Evolutionary conservation across 2,329 filamentous ascomycete genomes (phyloP), one percentile per base, ranked within the genome.

Genomic region (Exophiala viscosa): DNA sequence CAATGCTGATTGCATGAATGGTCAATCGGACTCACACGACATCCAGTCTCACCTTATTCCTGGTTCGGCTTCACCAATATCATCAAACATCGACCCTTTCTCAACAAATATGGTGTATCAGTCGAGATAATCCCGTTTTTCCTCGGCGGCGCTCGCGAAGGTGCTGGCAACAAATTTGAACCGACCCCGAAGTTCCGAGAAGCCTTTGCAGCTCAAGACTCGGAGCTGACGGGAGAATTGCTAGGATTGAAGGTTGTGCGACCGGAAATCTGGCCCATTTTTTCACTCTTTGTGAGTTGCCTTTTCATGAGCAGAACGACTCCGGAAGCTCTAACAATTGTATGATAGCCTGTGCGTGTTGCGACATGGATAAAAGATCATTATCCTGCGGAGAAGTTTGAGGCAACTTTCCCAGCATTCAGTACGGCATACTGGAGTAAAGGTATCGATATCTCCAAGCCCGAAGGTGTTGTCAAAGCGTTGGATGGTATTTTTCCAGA

Each of bases 341-440:
- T 5, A 28, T 28, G 3, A 35, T 41, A 58, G 55, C 36, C 55
- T 13, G 55, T 58, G n/a, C 55, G 55, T n/a, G 48, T 58, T 3
- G 55, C 55, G 17, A 58, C 55, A n/a, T 58, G 45, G 44, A 32
- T 58, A 34, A 58, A 58, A 42, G 55, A 58, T 42, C 51, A 58
- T 41, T 58, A 58, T 41, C 48, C 55, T 41, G 9, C 55, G 8
- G 55, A 58, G 33, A 58, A 58, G 36, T 58, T 58, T 41, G 55
- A 58, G 13, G 39, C 41, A 4, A 55, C 48, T 2, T 58, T 58
- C 43, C 55, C 55, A 5, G 55, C 55, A 5, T 55, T 58, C 17
- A 55, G 55, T 28, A 41, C 49, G 13, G 55, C 45, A 10, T 58
- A 55, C 28, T 58, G 55, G 55, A 58, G 52, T 43, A 55, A 52